phyloP scores from a whole-genome alignment of 192 early-diverging fungal species.

The Helicostylum pulchrum region DNA sequence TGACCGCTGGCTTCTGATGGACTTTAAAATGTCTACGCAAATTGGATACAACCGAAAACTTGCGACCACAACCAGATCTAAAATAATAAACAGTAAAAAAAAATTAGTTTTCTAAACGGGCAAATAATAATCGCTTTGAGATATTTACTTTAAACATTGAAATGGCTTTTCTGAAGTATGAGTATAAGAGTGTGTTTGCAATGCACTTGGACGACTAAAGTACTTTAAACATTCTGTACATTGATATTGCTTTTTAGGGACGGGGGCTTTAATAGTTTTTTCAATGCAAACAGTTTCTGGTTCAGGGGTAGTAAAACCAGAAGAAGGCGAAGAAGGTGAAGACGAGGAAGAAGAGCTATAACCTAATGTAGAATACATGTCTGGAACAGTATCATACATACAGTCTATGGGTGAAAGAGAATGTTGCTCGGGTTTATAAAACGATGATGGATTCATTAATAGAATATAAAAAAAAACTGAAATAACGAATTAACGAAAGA shows the following conservation, averaged over 20 bases:
- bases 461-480: not conserved
- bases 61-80: constrained; percentile 45
- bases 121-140: too few species aligned
- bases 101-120: too few species aligned
- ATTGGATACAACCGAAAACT: constrained; percentile 64
- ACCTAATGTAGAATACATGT: too few species aligned
- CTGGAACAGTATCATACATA: not conserved
- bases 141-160: constrained; percentile 40
- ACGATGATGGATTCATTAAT: not conserved
- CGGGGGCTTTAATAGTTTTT: too few species aligned
- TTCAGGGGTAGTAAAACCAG: too few species aligned
- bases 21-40: constrained; percentile 56
- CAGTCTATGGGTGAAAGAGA: not conserved
- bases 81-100: too few species aligned
- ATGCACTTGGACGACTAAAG: constrained; percentile 53
- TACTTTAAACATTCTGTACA: constrained; percentile 51
- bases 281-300: too few species aligned
- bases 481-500: too few species aligned
- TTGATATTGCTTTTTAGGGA: constrained; percentile 35
- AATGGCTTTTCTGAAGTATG: constrained; percentile 59
- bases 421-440: not conserved
- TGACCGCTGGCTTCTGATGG: constrained; percentile 23
- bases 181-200: constrained; percentile 57
- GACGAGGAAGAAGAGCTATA: too few species aligned
- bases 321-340: too few species aligned